Conservation (phyloP, 179 eudicot species). For the Actinidia arguta region DNA sequence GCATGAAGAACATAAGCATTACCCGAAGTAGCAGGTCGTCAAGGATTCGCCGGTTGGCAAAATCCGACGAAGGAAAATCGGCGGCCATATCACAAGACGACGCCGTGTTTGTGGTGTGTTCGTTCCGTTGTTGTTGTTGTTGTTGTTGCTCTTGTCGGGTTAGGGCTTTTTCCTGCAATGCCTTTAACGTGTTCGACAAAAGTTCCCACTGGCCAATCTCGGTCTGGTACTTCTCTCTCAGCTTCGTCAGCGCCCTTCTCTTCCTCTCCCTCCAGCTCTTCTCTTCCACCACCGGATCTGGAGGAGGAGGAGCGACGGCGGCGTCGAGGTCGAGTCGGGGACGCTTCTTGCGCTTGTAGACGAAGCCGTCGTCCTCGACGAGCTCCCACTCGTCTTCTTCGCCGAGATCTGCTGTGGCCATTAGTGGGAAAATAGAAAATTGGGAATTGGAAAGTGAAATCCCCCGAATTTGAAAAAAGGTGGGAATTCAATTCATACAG, state of each 20-base stretch:
- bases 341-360: constrained; percentile 68
- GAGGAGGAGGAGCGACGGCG: constrained; percentile 41
- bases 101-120: neutral
- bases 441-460: neutral
- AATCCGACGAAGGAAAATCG: constrained; percentile 20
- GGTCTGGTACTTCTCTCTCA: constrained; percentile 51
- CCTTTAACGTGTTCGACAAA: constrained; percentile 60
- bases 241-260: constrained; percentile 39
- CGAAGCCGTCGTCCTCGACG: constrained; percentile 68
- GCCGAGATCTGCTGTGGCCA: constrained; percentile 24
- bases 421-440: neutral
- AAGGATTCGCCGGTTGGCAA: constrained; percentile 11
- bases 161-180: constrained; percentile 36
- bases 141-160: constrained; percentile 19
- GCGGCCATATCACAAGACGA: neutral
- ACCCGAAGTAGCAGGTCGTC: constrained; percentile 55
- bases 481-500: neutral
- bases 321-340: constrained; percentile 40
- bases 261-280: constrained; percentile 33
- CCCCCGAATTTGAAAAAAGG: neutral
- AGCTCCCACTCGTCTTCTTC: constrained; percentile 73
- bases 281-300: constrained; percentile 54
- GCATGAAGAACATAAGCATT: neutral
- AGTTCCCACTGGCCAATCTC: constrained; percentile 73
- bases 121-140: constrained; percentile 9